Percentiles rank a stretch among this genome's conserved stretches.
Conservation (phyloP, 208 protist species). For the Leishmania lainsoni region DNA sequence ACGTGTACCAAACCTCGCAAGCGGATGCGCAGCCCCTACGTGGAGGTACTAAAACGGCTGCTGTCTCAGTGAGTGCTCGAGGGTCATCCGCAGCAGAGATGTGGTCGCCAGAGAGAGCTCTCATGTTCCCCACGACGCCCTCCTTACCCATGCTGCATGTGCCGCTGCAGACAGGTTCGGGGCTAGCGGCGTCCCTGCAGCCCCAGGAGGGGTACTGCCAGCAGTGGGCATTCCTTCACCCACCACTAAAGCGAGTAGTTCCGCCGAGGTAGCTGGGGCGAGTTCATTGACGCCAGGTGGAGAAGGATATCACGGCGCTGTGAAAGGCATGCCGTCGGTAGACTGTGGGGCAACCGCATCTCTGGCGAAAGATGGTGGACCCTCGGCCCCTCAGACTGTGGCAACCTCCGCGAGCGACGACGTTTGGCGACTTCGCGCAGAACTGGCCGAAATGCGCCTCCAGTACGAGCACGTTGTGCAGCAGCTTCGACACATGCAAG, state of each 20-base stretch:
- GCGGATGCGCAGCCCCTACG: neutral
- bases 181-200: neutral
- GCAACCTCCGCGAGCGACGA: neutral
- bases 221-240: too few species aligned
- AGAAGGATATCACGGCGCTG: neutral
- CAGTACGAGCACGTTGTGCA: slow-evolving; percentile 24
- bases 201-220: neutral
- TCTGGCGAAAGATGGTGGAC: too few species aligned
- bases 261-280: neutral
- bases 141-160: neutral
- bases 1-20: neutral
- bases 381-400: neutral
- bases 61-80: too few species aligned
- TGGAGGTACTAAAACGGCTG: neutral
- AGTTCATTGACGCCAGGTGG: neutral
- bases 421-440: slow-evolving; percentile 20
- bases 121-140: neutral
- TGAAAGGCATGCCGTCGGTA: neutral
- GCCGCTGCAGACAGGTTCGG: neutral
- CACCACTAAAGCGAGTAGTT: neutral
- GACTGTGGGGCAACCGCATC: neutral
- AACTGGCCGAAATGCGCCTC: slow-evolving; percentile 23
- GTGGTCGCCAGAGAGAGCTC: neutral
- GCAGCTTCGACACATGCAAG: slow-evolving; percentile 22
- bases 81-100: neutral